A percentile compares a stretch with the other conserved stretches of the same genome.
Evolutionary conservation across 495 filamentous ascomycete genomes (phyloP).

Genomic region (Clohesyomyces aquaticus): DNA sequence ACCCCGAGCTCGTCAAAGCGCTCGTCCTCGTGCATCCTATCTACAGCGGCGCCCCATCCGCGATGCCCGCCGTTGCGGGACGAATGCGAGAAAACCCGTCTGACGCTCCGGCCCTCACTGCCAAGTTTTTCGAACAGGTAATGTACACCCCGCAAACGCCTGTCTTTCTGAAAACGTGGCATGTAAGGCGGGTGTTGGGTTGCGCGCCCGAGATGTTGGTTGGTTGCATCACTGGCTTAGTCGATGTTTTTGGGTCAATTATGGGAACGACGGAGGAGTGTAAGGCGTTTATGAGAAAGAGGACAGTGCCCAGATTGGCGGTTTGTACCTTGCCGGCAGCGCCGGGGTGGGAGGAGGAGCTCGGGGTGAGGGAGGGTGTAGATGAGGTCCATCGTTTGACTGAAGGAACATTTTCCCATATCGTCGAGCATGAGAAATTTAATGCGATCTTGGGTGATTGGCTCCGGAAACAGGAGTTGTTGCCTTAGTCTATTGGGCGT

Average conservation of each 20-base stretch:
- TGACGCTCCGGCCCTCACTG: not conserved
- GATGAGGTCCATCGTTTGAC: constrained; percentile 14
- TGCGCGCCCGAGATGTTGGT: not conserved
- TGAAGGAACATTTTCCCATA: constrained; percentile 27
- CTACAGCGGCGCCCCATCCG: constrained; percentile 11
- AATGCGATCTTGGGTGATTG: constrained; percentile 21
- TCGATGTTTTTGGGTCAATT: constrained; percentile 17
- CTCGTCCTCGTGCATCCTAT: constrained; percentile 32
- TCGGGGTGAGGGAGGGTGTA: constrained; percentile 18
- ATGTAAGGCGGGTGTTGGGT: constrained; percentile 19
- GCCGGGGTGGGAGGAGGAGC: constrained; percentile 18
- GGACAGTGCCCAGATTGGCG: constrained; percentile 24
- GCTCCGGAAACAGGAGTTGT: constrained; percentile 5
- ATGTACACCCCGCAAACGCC: constrained; percentile 22
- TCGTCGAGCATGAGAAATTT: constrained; percentile 31
- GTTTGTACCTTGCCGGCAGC: constrained; percentile 9
- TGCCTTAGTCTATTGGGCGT: too few relatives aligned
- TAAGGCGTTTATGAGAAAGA: constrained; percentile 23
- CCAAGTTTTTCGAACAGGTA: not conserved
- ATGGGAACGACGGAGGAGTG: constrained; percentile 20
- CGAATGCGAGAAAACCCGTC: not conserved
- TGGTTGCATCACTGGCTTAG: constrained; percentile 21
- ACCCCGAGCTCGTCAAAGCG: constrained; percentile 20
- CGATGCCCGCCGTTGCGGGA: not conserved
- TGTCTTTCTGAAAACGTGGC: constrained; percentile 30